Conservation (phyloP, 1,139 yeast species). For the Zygotorulaspora mrakii region DNA sequence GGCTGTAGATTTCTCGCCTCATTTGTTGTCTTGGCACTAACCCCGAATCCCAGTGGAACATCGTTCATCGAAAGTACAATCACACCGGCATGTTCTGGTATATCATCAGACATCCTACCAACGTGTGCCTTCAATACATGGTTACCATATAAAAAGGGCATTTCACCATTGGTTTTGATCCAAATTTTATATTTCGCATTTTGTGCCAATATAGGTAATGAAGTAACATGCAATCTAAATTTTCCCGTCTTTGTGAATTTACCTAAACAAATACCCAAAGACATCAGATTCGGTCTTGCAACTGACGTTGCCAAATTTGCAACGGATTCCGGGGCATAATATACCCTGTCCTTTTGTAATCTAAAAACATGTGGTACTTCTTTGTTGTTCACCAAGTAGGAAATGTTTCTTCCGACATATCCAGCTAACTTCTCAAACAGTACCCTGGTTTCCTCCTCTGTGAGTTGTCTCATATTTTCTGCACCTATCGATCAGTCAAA, state of each 20-base stretch:
- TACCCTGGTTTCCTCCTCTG: slow-evolving; percentile 95
- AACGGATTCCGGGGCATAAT: slow-evolving; percentile 78
- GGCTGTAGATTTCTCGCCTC: slow-evolving; percentile 89
- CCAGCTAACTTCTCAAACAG: slow-evolving; percentile 95
- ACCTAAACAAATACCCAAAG: slow-evolving; percentile 89
- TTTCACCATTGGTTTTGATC: slow-evolving; percentile 96
- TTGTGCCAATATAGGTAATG: slow-evolving; percentile 75
- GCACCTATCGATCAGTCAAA: no score
- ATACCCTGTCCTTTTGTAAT: slow-evolving; percentile 92
- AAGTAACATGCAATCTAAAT: slow-evolving; percentile 90
- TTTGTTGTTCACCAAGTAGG: slow-evolving; percentile 79
- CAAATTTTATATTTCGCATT: slow-evolving; percentile 92
- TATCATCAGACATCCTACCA: slow-evolving; percentile 95
- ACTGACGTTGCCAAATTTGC: slow-evolving; percentile 89
- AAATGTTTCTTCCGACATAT: slow-evolving; percentile 91
- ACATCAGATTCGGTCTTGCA: slow-evolving; percentile 84
- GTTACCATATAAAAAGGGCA: slow-evolving; percentile 96
- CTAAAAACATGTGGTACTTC: slow-evolving; percentile 93
- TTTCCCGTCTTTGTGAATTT: slow-evolving; percentile 97
- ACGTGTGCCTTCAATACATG: slow-evolving; percentile 95
- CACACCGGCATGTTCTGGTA: slow-evolving; percentile 97
- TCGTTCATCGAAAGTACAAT: slow-evolving; percentile 89
- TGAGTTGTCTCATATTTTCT: slow-evolving; percentile 84
- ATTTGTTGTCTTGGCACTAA: slow-evolving; percentile 85
- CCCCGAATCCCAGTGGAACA: slow-evolving; percentile 93